phyloP scores from a whole-genome alignment of 2,329 filamentous ascomycete genomes.

The Pseudogymnoascus sp. region DNA sequence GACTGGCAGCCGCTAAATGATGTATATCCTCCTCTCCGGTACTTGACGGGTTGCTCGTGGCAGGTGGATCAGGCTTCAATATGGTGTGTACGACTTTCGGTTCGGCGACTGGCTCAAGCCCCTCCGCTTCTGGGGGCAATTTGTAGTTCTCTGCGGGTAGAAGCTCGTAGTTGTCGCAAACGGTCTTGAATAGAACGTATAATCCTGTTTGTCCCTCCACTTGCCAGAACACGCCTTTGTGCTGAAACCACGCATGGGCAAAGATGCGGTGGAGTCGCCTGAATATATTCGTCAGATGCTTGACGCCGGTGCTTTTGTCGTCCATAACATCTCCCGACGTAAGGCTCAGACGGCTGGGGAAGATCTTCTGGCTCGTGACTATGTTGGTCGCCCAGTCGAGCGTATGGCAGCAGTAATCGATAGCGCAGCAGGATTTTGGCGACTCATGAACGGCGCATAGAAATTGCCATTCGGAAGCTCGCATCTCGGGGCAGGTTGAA shows the following conservation, averaged over 20 bases:
- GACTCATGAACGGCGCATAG: constrained; percentile 95
- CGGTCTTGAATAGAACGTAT: constrained; percentile 94
- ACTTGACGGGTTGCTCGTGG: constrained; percentile 18
- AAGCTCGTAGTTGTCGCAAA: constrained; percentile 85
- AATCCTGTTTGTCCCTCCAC: constrained; percentile 85
- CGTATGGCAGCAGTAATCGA: constrained; percentile 98
- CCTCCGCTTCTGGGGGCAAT: constrained; percentile 85
- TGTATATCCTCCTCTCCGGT: constrained; percentile 35
- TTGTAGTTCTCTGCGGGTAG: constrained; percentile 94
- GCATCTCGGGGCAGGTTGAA: constrained; percentile 92
- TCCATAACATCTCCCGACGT: constrained; percentile 37
- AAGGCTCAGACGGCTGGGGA: constrained; percentile 61
- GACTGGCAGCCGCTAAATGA: constrained; percentile 44
- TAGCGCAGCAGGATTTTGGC: constrained; percentile 93
- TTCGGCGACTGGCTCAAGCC: constrained; percentile 52
- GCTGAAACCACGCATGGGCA: constrained; percentile 97
- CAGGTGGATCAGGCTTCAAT: constrained; percentile 28
- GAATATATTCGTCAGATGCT: constrained; percentile 92
- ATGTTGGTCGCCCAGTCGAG: constrained; percentile 96
- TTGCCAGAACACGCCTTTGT: constrained; percentile 89
- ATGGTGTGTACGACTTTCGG: constrained; percentile 28
- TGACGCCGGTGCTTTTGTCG: constrained; percentile 56
- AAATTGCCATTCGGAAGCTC: constrained; percentile 97
- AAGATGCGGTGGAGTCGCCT: constrained; percentile 92
- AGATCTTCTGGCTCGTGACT: constrained; percentile 88